Evolutionary conservation across 1,284 basidiomycete species (phyloP).

Genomic region (Cutaneotrichosporon dermatis): DNA sequence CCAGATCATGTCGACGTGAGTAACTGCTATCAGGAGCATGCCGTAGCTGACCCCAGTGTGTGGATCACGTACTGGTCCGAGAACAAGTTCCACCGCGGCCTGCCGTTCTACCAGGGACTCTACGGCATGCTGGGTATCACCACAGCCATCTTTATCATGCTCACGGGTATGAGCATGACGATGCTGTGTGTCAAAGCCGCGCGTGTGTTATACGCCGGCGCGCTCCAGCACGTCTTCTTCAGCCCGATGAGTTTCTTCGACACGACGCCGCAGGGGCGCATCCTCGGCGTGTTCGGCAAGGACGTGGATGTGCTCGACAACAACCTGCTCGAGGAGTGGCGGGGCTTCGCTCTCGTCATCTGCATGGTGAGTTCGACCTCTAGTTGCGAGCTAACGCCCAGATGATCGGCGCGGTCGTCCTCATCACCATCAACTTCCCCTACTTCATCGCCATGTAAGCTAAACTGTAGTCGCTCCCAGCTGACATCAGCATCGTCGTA

Average conservation of each 20-base stretch:
- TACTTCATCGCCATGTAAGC: constrained; percentile 19
- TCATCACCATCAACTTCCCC: constrained; percentile 25
- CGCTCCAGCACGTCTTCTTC: constrained; percentile 59
- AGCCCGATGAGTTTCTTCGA: constrained; percentile 69
- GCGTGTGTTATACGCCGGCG: constrained; percentile 57
- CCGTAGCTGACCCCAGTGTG: neutral
- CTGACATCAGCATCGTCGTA: constrained; percentile 3
- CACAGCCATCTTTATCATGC: constrained; percentile 60
- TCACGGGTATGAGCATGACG: constrained; percentile 57
- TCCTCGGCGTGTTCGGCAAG: constrained; percentile 60
- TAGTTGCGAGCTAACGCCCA: constrained; percentile 17
- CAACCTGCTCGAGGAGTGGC: neutral
- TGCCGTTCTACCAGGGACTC: constrained; percentile 64
- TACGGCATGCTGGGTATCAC: constrained; percentile 60
- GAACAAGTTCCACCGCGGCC: constrained; percentile 39
- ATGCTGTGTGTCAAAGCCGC: constrained; percentile 59
- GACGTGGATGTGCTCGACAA: constrained; percentile 28
- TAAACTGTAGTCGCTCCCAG: neutral
- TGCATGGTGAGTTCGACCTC: neutral
- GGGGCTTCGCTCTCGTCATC: neutral
- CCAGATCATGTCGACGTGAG: constrained; percentile 11
- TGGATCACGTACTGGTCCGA: constrained; percentile 60
- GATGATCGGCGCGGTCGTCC: constrained; percentile 6
- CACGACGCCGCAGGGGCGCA: constrained; percentile 61
- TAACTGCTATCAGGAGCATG: neutral